These are phyloP conservation scores for Plenodomus lindquistii DNA, from an alignment of 2,329 filamentous ascomycete genomes.

Conservation along the genomic window DNA sequence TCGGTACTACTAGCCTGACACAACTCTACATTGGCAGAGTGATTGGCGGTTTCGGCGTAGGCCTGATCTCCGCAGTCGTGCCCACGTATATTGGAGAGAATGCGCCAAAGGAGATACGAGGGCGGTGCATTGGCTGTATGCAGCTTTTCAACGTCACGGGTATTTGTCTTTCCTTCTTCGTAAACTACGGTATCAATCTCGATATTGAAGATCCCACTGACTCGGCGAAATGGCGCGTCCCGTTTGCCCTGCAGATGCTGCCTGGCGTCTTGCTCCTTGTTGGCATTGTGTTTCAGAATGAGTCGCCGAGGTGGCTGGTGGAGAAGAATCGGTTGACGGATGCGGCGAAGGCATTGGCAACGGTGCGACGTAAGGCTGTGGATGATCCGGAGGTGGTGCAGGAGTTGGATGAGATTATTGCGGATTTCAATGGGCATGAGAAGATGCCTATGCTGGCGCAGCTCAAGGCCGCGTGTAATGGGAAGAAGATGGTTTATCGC, in stretches of 20 bases:
- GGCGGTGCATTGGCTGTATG: conserved; percentile 45
- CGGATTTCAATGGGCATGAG: conserved; percentile 49
- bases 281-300: conserved; percentile 57
- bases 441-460: conserved; percentile 46
- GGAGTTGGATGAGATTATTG: conserved; percentile 50
- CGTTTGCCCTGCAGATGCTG: conserved; percentile 57
- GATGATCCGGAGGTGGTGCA: conserved; percentile 43
- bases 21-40: conserved; percentile 50
- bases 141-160: conserved; percentile 50
- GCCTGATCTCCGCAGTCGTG: conserved; percentile 48
- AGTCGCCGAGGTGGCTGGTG: conserved; percentile 59
- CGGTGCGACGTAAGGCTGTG: conserved; percentile 42
- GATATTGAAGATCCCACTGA: conserved; percentile 47
- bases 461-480: conserved; percentile 43
- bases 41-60: conserved; percentile 51
- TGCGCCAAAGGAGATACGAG: conserved; percentile 48
- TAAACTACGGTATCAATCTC: conserved; percentile 56
- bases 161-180: conserved; percentile 57
- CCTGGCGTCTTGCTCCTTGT: conserved; percentile 55
- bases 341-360: conserved; percentile 48
- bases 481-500: conserved; percentile 47
- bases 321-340: conserved; percentile 54
- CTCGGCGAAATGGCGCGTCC: conserved; percentile 58
- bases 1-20: conserved; percentile 38
- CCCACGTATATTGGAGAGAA: conserved; percentile 53